These are phyloP conservation scores for Lipomyces starkeyi DNA, from an alignment of 805 yeast species.

Conservation along the genomic window DNA sequence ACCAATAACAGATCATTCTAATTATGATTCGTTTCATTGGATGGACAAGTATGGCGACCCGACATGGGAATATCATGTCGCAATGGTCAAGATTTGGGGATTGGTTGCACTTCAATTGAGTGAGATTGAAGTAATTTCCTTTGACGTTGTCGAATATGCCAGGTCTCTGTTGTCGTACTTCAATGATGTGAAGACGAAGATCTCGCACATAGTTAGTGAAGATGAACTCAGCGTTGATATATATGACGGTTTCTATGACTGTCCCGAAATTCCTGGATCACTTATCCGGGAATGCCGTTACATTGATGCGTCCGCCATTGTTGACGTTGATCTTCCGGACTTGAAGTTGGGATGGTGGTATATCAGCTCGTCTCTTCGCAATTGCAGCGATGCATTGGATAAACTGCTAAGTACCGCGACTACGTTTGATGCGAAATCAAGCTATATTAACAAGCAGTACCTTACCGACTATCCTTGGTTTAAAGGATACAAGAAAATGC, in stretches of 20 bases:
- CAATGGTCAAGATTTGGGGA: constrained; percentile 61
- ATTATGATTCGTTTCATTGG: constrained; percentile 65
- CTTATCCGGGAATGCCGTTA: constrained; percentile 16
- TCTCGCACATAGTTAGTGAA: constrained; percentile 46
- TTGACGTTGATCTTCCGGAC: constrained; percentile 23
- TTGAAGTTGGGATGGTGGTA: constrained; percentile 36
- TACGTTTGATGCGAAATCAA: constrained; percentile 56
- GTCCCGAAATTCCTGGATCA: constrained; percentile 6
- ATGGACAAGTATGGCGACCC: constrained; percentile 69
- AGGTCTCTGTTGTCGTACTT: constrained; percentile 49
- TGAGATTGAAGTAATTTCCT: constrained; percentile 55
- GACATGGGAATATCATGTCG: constrained; percentile 62
- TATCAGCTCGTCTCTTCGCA: constrained; percentile 32
- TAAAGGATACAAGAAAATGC: constrained; percentile 62
- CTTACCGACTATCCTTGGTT: constrained; percentile 81
- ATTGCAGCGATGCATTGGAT: constrained; percentile 35
- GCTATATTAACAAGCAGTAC: constrained; percentile 57
- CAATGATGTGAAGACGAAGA: constrained; percentile 46
- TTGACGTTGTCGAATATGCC: constrained; percentile 54
- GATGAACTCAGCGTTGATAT: constrained; percentile 25
- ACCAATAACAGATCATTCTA: constrained; percentile 60
- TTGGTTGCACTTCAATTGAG: constrained; percentile 55
- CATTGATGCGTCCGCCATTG: not conserved
- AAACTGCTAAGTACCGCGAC: constrained; percentile 45
- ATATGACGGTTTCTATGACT: constrained; percentile 22